A percentile compares a stretch with the other conserved stretches of the same genome.
phyloP scores from a whole-genome alignment of 148 eudicot genomes.

The Diospyros lotus region DNA sequence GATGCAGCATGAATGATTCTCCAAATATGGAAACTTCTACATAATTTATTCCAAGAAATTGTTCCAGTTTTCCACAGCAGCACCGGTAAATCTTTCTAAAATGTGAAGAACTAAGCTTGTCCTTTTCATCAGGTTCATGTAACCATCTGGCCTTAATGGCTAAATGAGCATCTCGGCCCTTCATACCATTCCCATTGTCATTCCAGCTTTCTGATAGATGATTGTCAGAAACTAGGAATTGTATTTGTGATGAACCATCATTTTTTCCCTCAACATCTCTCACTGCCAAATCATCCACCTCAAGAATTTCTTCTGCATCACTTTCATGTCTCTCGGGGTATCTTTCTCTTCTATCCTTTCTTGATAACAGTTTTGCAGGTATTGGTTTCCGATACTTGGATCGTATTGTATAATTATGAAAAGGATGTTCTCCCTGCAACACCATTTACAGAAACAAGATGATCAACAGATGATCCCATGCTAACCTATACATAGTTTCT shows the following conservation, averaged over 20 bases:
- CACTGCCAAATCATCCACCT: constrained; percentile 23
- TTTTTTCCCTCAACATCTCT: constrained; percentile 28
- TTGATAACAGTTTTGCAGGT: constrained; percentile 12
- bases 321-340: constrained; percentile 26
- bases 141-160: constrained; percentile 72
- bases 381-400: constrained; percentile 56
- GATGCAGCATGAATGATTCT: constrained; percentile 98
- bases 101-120: constrained; percentile 71
- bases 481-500: not conserved
- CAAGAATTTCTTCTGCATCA: constrained; percentile 33
- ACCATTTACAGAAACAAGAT: constrained; percentile 8
- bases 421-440: constrained; percentile 85
- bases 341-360: constrained; percentile 26
- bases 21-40: constrained; percentile 83
- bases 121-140: constrained; percentile 66
- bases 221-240: constrained; percentile 19
- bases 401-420: constrained; percentile 85
- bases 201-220: constrained; percentile 12
- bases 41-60: constrained; percentile 42
- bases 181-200: constrained; percentile 22
- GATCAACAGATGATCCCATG: not conserved
- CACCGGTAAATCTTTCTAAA: constrained; percentile 82
- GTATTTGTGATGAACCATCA: constrained; percentile 9
- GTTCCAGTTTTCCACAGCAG: constrained; percentile 71
- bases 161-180: constrained; percentile 21